Base-by-base conservation (phyloP, 164 flowering plant genomes). In the Macadamia integrifolia region DNA sequence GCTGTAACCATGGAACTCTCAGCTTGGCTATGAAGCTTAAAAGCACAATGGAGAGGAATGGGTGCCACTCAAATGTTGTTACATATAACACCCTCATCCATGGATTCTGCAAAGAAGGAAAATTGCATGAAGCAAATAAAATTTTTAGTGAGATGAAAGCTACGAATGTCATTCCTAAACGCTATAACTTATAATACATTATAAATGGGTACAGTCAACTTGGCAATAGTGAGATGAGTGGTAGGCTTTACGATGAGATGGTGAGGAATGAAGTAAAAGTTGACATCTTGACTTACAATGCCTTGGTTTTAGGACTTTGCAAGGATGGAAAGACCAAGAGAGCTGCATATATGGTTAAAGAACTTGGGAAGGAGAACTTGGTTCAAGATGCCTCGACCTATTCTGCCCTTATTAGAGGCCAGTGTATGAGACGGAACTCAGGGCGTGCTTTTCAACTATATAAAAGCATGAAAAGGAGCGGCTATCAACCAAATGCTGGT, bases 301-400 rank as follows among this genome's bases (percentile, higher is more conserved):
- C 97, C 1, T 75, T 93, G 81, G 83, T 93, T 58, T 63, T 80
- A 78, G 93, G 92, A 55, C 77, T 88, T 29, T 93, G 93, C 83
- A 88, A 84, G 69, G 88, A 81, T 63, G 97, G 97, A 40, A 93
- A 84, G 89, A 89, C 93, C 9, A 93, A 81, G 80, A 90, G 87
- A 75, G 96, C 94, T 49, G 91, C 93, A 29, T 71, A 78, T 74
- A 40, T 89, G 67, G 87, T 89, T 28, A 88, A 85, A 80, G 84
- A 85, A 56, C 87, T 91, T 59, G 90, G 83, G 60, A 85, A 74
- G 69, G 76, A 83, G 72, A 82, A 82, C 31, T 77, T 91, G 11
- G 79, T 75, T 10, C 94, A 93, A 35, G 90, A 93, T 77, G 74
- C 91, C 9, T 85, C 94, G 10, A 93, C 98, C 40, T 93, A 80